Base-by-base conservation (phyloP, 2,329 filamentous ascomycete genomes). In the Chalara sp. region DNA sequence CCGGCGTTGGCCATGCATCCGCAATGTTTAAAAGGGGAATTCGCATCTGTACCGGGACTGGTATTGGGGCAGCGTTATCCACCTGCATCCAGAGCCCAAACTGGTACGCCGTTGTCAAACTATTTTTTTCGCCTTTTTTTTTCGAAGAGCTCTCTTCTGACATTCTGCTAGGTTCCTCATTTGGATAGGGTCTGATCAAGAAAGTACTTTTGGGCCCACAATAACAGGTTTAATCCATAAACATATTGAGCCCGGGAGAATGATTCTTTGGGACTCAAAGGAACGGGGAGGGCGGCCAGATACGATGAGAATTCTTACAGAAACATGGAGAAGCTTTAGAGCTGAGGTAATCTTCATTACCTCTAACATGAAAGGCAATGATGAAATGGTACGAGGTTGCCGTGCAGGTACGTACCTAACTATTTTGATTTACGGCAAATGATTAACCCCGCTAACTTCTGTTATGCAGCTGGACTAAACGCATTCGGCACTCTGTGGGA, bases 311-410 rank as follows among this genome's bases (percentile, higher is more conserved):
- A 61, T 71, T 2, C 63, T 71, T 49, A 68, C 64, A 58, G 68
- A 69, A 28, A 68, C 67, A 10, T 71, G 66, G 65, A 45, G 56
- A 32, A 68, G 63, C 55, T 71, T 69, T 53, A 64, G 67, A 10
- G 69, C 69, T 5, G 69, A 71, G 58, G 69, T 71, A 42, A 70
- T 71, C 50, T 71, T 71, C 60, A 71, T 71, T 56, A 71, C 69
- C 1, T 69, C 65, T 39, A 71, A 71, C 52, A 67, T 57, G 65
- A 59, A 65, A 50, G 68, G 69, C 31, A 71, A 71, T 53, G 67
- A 70, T 52, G 69, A 71, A 60, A 70, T 71, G 68, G 70, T 71
- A 67, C 66, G 67, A 50, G 69, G 69, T 31, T 71, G 68, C 53
- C 61, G 59, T 51, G 65, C 58, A 54, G 66, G 68, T 69, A 61